Evolutionary conservation across 2,329 filamentous ascomycete genomes (phyloP).

Genomic region (Lecanoromycetidae sp.): DNA sequence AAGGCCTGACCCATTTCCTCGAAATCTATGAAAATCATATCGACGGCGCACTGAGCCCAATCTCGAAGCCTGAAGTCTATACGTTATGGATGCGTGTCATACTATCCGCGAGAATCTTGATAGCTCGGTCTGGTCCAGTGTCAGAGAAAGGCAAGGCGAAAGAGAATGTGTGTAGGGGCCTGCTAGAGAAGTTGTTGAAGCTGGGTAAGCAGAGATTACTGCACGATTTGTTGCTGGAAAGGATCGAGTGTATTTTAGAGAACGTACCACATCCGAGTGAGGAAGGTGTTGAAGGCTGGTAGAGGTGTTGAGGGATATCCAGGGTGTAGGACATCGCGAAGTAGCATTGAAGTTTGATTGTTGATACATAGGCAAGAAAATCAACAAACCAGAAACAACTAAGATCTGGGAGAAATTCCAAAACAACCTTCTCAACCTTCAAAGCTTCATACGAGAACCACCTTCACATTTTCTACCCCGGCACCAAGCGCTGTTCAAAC

Average conservation of each 20-base stretch:
- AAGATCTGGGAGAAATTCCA: background rate
- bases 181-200: slow-evolving; percentile 1
- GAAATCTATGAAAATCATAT: slow-evolving; percentile 25
- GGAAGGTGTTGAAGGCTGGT: too few species aligned
- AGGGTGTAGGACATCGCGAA: background rate
- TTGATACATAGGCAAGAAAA: background rate
- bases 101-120: slow-evolving; percentile 27
- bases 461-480: background rate
- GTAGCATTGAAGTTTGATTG: background rate
- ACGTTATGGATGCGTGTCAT: slow-evolving; percentile 31
- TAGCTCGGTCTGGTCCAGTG: slow-evolving; percentile 13
- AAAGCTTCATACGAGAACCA: background rate
- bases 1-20: slow-evolving; percentile 38
- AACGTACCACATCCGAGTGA: background rate
- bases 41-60: slow-evolving; percentile 63
- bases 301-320: background rate
- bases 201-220: slow-evolving; percentile 1
- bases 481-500: background rate
- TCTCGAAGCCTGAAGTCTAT: slow-evolving; percentile 56
- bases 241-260: background rate
- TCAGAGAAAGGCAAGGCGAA: background rate
- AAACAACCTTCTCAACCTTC: background rate
- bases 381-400: background rate
- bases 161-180: background rate
- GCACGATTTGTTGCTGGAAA: slow-evolving; percentile 4